These are phyloP conservation scores for Amylostereum areolatum DNA, from an alignment of 1,284 basidiomycete genomes.

Conservation along the genomic window DNA sequence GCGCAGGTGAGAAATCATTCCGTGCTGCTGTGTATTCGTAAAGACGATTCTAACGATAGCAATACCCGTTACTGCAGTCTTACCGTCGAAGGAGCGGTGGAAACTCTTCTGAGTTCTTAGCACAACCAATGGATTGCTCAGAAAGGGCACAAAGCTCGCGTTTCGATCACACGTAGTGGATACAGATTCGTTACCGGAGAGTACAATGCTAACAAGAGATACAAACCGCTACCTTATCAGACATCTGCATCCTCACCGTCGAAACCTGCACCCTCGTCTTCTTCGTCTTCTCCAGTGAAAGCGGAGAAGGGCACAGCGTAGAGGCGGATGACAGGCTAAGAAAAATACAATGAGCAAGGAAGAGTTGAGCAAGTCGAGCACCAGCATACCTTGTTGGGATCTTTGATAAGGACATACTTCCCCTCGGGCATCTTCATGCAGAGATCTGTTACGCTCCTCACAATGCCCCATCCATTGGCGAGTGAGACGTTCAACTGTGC, in stretches of 20 bases:
- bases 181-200: no score
- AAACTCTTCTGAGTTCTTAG: conserved; percentile 58
- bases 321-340: conserved; percentile 85
- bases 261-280: conserved; percentile 40
- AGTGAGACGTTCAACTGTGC: conserved; percentile 94
- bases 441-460: conserved; percentile 87
- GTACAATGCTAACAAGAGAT: no score
- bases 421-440: conserved; percentile 95
- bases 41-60: no score
- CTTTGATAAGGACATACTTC: conserved; percentile 93
- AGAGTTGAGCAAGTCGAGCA: conserved; percentile 8
- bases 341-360: not conserved
- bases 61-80: conserved; percentile 35
- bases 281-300: conserved; percentile 66
- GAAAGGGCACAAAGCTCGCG: no score
- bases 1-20: conserved; percentile 54
- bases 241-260: conserved; percentile 41
- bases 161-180: no score
- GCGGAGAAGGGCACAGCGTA: conserved; percentile 88
- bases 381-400: conserved; percentile 84
- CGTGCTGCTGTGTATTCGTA: no score
- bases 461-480: conserved; percentile 98
- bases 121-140: not conserved
- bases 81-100: conserved; percentile 76
- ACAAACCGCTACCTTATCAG: no score